Conservation (phyloP, 331 rosid species). For the Saraca asoca region DNA sequence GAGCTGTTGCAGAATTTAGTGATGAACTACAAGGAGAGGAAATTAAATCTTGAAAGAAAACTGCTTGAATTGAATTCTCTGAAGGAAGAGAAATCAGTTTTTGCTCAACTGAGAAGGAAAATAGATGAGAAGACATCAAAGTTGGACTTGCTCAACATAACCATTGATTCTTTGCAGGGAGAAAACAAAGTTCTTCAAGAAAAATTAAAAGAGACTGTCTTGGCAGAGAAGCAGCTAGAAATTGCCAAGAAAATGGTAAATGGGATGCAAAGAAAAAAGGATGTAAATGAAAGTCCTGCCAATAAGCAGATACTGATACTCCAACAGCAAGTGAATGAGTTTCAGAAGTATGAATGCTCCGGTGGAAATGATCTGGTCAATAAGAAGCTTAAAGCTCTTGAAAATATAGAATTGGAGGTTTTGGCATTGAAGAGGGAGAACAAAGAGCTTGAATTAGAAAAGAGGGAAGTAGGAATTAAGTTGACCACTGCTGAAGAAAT, state of each 20-base stretch:
- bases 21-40: slow-evolving; percentile 41
- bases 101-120: slow-evolving; percentile 30
- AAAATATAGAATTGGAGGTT: slow-evolving; percentile 33
- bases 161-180: slow-evolving; percentile 37
- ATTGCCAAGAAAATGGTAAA: slow-evolving; percentile 31
- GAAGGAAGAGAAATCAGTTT: slow-evolving; percentile 40
- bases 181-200: slow-evolving; percentile 40
- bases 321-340: slow-evolving; percentile 36
- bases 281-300: slow-evolving; percentile 4
- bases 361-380: slow-evolving; percentile 19
- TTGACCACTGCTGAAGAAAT: slow-evolving; percentile 34
- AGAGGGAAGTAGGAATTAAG: slow-evolving; percentile 43
- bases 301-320: slow-evolving; percentile 37
- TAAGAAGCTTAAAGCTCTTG: slow-evolving; percentile 36
- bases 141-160: slow-evolving; percentile 36
- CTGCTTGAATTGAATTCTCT: slow-evolving; percentile 36
- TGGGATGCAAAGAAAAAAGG: slow-evolving; percentile 39
- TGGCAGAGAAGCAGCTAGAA: slow-evolving; percentile 41
- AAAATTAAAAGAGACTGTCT: slow-evolving; percentile 31
- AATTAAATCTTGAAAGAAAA: slow-evolving; percentile 40
- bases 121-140: slow-evolving; percentile 32
- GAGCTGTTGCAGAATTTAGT: slow-evolving; percentile 35
- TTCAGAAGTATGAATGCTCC: slow-evolving; percentile 22
- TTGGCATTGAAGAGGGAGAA: slow-evolving; percentile 47
- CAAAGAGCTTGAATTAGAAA: slow-evolving; percentile 57